Evolutionary conservation across 2,329 filamentous ascomycete species (phyloP), one percentile per base, ranked within the genome.

Genomic region (Metarhizium anisopliae): DNA sequence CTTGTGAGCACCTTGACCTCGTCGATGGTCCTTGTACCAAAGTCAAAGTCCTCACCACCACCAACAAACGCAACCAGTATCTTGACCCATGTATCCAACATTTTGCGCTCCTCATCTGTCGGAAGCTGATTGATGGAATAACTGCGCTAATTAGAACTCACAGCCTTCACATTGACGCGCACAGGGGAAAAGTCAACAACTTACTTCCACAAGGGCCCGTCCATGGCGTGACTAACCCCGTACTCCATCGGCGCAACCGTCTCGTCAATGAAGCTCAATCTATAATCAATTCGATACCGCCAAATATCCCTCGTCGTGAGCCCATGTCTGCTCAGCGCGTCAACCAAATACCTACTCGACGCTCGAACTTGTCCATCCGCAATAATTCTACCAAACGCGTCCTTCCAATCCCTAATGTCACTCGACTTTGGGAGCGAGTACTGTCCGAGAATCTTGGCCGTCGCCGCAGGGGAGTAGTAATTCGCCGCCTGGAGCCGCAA

Each of bases 201-300:
- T 64, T 55, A 74, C 71, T 74, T 75, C 72, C 72, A 75, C 32
- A 75, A 67, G 0, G 72, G 70, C 50, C 67, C 69, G 42, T 75
- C 72, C 72, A 73, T 74, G 4, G 70, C 69, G 58, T 75, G 72
- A 0, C 65, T 62, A 0, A 71, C 68, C 0, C 69, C 69, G 57
- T 65, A 69, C 0, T 63, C 65, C 11, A 56, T 59, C 0, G 73
- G 72, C 1, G 72, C 72, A 3, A 73, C 58, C 7, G 67, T 66
- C 4, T 74, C 68, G 11, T 66, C 65, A 49, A 75, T 76, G 52
- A 75, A 75, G 0, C 70, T 74, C 36, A 75, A 57, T 3, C 72
- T 63, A 50, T 74, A 74, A 1, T 71, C 67, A 42, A 76, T 69
- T n/a, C 67, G 62, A 60, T 75, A 76, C 16, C 72, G 64, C 73